These are phyloP conservation scores for Phlyctochytrium bullatum DNA, from an alignment of 192 early-diverging fungal species.

Conservation along the genomic window DNA sequence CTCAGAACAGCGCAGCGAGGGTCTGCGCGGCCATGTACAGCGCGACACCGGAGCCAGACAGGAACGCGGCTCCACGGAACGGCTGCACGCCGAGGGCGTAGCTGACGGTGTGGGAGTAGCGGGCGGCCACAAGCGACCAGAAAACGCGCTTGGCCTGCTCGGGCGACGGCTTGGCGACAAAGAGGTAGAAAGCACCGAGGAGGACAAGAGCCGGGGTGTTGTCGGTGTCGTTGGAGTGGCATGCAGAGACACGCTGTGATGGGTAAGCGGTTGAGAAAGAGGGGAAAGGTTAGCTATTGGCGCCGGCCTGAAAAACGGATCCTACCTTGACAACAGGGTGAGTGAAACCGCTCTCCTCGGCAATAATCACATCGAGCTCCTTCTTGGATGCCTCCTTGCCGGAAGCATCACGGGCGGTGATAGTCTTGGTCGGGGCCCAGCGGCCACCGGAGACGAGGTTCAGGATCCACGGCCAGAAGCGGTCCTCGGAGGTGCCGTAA, in stretches of 20 bases:
- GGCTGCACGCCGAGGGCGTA: slow-evolving; percentile 10
- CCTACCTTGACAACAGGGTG: not conserved
- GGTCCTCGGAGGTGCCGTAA: not conserved
- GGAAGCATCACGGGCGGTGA: too few relatives aligned
- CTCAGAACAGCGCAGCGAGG: not conserved
- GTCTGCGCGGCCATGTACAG: not conserved
- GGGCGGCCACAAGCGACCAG: slow-evolving; percentile 2
- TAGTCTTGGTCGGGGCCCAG: not conserved
- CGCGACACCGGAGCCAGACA: not conserved
- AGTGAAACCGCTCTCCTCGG: not conserved
- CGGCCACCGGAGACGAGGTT: not conserved
- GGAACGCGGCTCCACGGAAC: not conserved
- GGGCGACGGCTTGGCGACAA: not conserved
- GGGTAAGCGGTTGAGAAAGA: not conserved
- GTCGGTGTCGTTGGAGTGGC: slow-evolving; percentile 7
- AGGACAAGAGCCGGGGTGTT: slow-evolving; percentile 8
- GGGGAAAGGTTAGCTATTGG: not conserved
- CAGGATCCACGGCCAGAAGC: not conserved
- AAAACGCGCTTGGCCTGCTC: not conserved
- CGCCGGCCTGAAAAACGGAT: not conserved
- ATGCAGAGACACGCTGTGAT: not conserved
- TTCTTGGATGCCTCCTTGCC: too few relatives aligned
- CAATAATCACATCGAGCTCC: not conserved
- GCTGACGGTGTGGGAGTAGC: slow-evolving; percentile 2
- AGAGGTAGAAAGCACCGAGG: slow-evolving; percentile 12